Base-by-base conservation (phyloP, 495 filamentous ascomycete genomes). In the Trichoderma orchidacearum region DNA sequence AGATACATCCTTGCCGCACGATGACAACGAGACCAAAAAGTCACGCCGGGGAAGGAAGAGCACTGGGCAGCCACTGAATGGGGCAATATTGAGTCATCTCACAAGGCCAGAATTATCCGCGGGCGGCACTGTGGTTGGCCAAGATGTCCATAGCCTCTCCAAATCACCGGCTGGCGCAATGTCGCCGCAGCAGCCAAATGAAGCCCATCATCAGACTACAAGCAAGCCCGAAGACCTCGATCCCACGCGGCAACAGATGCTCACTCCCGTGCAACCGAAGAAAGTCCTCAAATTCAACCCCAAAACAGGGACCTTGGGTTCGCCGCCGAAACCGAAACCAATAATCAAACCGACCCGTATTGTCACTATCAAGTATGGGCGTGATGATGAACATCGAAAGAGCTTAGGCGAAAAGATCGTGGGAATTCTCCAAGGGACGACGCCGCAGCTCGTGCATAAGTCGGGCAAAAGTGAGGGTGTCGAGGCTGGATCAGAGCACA, bases 241-340 rank as follows among this genome's bases (percentile, higher is more conserved):
- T 3, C 4, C 13, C 31, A 7, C 31, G 28, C 51, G 28, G 31
- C 17, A 17, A 9, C 28, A 53, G 27, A 30, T 28, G 25, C 25
- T 38, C n/a, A 30, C 18, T 1, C 32, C 53, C 17, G 5, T 12
- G 31, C 34, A 75, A 57, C 68, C 72, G 13, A 71, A 68, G 32
- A 80, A 76, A 50, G 31, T 80, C 0, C 59, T 80, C 21, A 63
- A 63, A 28, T 67, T 78, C 51, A 79, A 80, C 51, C 69, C 68
- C 13, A 70, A 70, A 32, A 79, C 76, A 8, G 77, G 78, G 27
- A 80, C 77, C 3, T 74, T 80, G 59, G 78, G 76, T n/a, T 75
- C 78, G 25, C 78, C 78, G 5, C 78, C 76, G 0, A 70, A 58
- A 15, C 59, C 67, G 0, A 75, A 70, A 28, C 25, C 38, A 30